A percentile compares a stretch with the other conserved stretches of the same genome.
Conservation (phyloP, 352 stramenopile species). For the Phytophthora vignae region DNA sequence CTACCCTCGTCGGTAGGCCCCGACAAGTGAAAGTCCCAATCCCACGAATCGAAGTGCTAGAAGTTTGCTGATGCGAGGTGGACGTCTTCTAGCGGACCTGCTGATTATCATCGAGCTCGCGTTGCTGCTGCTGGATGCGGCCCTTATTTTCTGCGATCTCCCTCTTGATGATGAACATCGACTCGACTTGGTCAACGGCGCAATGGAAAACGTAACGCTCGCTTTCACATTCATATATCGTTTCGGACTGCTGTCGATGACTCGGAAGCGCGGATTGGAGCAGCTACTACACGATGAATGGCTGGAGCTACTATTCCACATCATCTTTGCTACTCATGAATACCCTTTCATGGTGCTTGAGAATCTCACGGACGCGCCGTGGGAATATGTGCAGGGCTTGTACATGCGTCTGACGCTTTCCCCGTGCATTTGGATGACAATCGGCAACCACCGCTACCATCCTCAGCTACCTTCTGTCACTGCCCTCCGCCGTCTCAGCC, state of each 20-base stretch:
- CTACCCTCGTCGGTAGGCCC: neutral
- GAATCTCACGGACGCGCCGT: conserved; percentile 25
- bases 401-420: conserved; percentile 35
- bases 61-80: neutral
- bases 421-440: conserved; percentile 52
- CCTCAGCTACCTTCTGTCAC: neutral
- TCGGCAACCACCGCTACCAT: conserved; percentile 39
- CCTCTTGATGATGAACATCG: neutral
- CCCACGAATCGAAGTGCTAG: neutral
- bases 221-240: conserved; percentile 47
- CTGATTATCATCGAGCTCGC: conserved; percentile 36
- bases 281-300: conserved; percentile 34
- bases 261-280: conserved; percentile 22
- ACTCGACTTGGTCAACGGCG: conserved; percentile 28
- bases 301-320: conserved; percentile 39
- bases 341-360: conserved; percentile 45
- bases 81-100: conserved; percentile 21
- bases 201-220: conserved; percentile 35
- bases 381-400: conserved; percentile 40
- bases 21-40: neutral
- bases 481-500: neutral
- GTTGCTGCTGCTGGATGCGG: conserved; percentile 24
- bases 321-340: conserved; percentile 40
- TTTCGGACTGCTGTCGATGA: conserved; percentile 22
- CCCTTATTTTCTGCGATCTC: conserved; percentile 30